These are phyloP conservation scores for Tolypocladium amazonense DNA, from an alignment of 2,329 filamentous ascomycete genomes.

Conservation along the genomic window DNA sequence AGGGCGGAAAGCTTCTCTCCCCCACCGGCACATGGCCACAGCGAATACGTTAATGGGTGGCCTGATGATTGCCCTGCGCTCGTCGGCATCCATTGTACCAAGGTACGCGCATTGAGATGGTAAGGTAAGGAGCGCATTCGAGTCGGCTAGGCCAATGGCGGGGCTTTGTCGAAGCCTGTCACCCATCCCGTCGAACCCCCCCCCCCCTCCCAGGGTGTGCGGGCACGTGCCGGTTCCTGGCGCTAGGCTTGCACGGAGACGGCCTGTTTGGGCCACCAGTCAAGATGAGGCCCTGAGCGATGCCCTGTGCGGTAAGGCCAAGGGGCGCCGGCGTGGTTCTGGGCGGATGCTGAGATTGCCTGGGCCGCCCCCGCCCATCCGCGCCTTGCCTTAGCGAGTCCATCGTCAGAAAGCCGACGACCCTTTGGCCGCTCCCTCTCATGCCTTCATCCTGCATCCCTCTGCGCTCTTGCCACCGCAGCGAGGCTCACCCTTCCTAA, in stretches of 20 bases:
- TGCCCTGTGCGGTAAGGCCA: not conserved
- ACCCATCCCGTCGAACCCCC: not conserved
- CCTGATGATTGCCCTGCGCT: not conserved
- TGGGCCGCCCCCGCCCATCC: not conserved
- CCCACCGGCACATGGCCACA: not conserved
- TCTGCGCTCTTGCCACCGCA: not conserved
- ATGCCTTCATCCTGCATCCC: not conserved
- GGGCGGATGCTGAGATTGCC: not conserved
- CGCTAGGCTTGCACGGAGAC: not conserved
- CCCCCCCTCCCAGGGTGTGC: too few species aligned
- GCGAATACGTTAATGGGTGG: not conserved
- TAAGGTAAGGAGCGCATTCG: not conserved
- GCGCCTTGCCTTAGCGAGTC: not conserved
- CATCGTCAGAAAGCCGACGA: not conserved
- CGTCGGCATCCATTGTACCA: not conserved
- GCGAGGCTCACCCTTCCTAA: slow-evolving; percentile 1
- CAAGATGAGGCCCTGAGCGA: not conserved
- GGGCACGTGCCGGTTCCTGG: not conserved
- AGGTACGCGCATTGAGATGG: too few species aligned
- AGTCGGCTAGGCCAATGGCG: not conserved
- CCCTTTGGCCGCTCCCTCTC: not conserved
- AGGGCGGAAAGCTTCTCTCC: not conserved
- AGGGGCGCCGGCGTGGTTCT: not conserved
- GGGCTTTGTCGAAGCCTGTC: not conserved
- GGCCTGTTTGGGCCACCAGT: not conserved